Evolutionary conservation across 208 protist species (phyloP), one percentile per base, ranked within the genome.

Genomic region (Herpetomonas samuelpessoai): DNA sequence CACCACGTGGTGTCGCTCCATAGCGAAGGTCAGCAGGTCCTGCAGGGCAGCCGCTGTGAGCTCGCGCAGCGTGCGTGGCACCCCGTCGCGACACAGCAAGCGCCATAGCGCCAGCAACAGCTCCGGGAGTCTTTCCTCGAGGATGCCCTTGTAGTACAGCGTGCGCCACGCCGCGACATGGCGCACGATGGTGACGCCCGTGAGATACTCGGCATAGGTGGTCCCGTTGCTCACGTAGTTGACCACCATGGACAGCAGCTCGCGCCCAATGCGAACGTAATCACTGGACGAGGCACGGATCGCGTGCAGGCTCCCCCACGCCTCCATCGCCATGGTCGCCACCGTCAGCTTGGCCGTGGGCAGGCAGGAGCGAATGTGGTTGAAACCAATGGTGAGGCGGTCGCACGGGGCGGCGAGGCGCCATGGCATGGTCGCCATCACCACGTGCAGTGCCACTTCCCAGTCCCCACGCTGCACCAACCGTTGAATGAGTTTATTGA

Each of bases 241-340:
- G 51, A 71, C 65, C 0, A 76, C 72, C 25, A 80, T 49, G 30
- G 62, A 59, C 22, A 92, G 59, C 53, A 89, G 35, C 54, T 86
- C 72, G 2, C 74, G 69, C 18, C 79, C 68, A 44, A 89, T 70
- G 41, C 78, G 74, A 3, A 75, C 49, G 70, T 76, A 81, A 47
- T 86, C 78, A 6, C 66, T 58, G 2, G 76, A 65, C 19, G 65
- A 64, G 1, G 74, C 76, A 12, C 62, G 74, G 49, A 89, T 76
- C 24, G 54, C 58, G 49, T 89, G 84, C 14, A 92, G 57, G 16
- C 68, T 59, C 16, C 72, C 71, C 72, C 79, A 88, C 49, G 72
- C 81, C 71, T 89, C 86, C 76, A 92, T 78, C 16, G 81, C 86
- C 38, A 92, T 71, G 39, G 84, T 77, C 21, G 76, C 86, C 4